Evolutionary conservation across 208 protist species (phyloP).

Genomic region (Tritrichomonas musculus): DNA sequence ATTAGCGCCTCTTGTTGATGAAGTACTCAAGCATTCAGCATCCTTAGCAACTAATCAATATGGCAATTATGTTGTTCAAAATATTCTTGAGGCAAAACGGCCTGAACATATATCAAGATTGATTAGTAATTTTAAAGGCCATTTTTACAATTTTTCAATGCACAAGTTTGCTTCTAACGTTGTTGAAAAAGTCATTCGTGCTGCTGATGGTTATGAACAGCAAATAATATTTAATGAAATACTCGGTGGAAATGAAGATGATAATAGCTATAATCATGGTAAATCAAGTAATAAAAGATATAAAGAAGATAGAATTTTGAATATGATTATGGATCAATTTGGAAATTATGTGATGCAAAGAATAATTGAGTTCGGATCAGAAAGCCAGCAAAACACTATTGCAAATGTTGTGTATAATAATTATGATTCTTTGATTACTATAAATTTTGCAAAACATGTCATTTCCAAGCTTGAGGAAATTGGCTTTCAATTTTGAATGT

Average conservation of each 20-base stretch:
- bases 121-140: neutral
- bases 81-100: neutral
- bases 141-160: constrained; percentile 36
- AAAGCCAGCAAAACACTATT: constrained; percentile 14
- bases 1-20: neutral
- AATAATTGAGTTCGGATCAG: constrained; percentile 29
- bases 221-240: neutral
- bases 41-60: constrained; percentile 38
- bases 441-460: neutral
- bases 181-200: constrained; percentile 38
- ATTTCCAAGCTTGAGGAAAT: neutral
- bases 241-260: neutral
- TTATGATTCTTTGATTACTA: neutral
- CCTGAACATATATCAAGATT: neutral
- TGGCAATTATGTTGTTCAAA: constrained; percentile 45
- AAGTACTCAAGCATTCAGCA: neutral
- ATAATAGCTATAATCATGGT: no score
- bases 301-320: neutral
- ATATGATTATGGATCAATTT: constrained; percentile 41
- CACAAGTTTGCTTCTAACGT: constrained; percentile 47
- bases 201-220: neutral
- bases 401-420: neutral
- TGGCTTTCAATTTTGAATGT: neutral
- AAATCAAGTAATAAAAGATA: neutral
- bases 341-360: constrained; percentile 46